Evolutionary conservation across 2,329 filamentous ascomycete species (phyloP).

Genomic region (Lasiodiplodia hormozganensis): DNA sequence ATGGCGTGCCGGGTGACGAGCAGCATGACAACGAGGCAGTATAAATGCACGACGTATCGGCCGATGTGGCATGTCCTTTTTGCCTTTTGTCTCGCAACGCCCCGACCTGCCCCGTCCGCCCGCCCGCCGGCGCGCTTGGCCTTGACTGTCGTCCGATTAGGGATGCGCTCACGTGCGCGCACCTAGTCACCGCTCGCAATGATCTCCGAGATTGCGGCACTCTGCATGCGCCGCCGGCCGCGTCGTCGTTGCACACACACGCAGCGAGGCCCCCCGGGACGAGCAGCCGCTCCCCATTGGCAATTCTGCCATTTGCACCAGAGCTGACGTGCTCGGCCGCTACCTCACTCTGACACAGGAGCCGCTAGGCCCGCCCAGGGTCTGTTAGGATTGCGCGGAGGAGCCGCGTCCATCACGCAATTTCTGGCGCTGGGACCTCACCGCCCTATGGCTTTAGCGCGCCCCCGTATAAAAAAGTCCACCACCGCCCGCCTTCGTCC

Average conservation of each 20-base stretch:
- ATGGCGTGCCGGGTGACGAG: slow-evolving; percentile 25
- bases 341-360: slow-evolving; percentile 25
- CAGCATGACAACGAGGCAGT: slow-evolving; percentile 8
- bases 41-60: slow-evolving; percentile 18
- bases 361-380: slow-evolving; percentile 13
- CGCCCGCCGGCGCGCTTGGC: slow-evolving; percentile 6
- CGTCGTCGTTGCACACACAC: slow-evolving; percentile 1
- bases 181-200: slow-evolving; percentile 1
- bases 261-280: not conserved
- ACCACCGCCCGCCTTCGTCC: not conserved
- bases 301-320: slow-evolving; percentile 19
- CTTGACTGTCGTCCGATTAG: slow-evolving; percentile 14
- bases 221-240: slow-evolving; percentile 10
- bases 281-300: not conserved
- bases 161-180: slow-evolving; percentile 6
- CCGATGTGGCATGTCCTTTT: slow-evolving; percentile 3
- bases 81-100: slow-evolving; percentile 10
- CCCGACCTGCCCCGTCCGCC: not conserved
- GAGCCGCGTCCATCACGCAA: slow-evolving; percentile 29
- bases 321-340: slow-evolving; percentile 27
- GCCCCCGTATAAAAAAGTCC: slow-evolving; percentile 20
- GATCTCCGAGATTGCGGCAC: slow-evolving; percentile 22
- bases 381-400: slow-evolving; percentile 9
- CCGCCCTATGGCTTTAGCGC: slow-evolving; percentile 13
- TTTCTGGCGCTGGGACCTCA: slow-evolving; percentile 22